Conservation (phyloP, 495 filamentous ascomycete species). For the Ramalina intermedia region DNA sequence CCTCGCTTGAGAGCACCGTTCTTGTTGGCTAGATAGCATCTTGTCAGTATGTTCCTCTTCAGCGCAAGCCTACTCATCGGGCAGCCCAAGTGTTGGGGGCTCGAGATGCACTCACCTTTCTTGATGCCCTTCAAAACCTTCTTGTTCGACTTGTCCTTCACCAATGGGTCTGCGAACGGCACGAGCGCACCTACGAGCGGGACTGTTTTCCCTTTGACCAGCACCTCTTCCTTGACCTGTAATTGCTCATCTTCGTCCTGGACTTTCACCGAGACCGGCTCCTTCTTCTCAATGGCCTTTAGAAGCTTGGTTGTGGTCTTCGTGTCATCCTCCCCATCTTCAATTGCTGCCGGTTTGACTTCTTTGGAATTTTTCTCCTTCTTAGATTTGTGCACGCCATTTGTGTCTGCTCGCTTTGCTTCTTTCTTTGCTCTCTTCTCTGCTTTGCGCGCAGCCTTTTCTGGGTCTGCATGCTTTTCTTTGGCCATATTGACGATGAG, state of each 20-base stretch:
- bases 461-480: constrained; percentile 29
- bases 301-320: constrained; percentile 30
- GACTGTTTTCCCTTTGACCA: constrained; percentile 29
- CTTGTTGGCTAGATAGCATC: constrained; percentile 55
- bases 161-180: constrained; percentile 85
- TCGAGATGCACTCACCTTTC: constrained; percentile 50
- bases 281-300: constrained; percentile 19
- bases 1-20: constrained; percentile 88
- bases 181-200: constrained; percentile 57
- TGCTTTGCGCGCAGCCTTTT: constrained; percentile 37
- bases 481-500: constrained; percentile 31
- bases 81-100: background rate
- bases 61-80: background rate
- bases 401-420: constrained; percentile 61
- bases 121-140: constrained; percentile 87
- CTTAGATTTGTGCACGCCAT: constrained; percentile 52
- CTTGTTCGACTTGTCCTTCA: constrained; percentile 80
- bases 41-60: background rate
- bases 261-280: constrained; percentile 40
- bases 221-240: constrained; percentile 27
- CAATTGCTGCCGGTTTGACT: constrained; percentile 13
- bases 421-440: constrained; percentile 68
- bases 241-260: constrained; percentile 35
- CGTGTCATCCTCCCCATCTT: constrained; percentile 40
- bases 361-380: constrained; percentile 13